Percentiles rank a stretch among this genome's conserved stretches.
These are phyloP conservation scores for Chytriomyces sp. DNA, from an alignment of 192 early-diverging fungal species.

Conservation along the genomic window DNA sequence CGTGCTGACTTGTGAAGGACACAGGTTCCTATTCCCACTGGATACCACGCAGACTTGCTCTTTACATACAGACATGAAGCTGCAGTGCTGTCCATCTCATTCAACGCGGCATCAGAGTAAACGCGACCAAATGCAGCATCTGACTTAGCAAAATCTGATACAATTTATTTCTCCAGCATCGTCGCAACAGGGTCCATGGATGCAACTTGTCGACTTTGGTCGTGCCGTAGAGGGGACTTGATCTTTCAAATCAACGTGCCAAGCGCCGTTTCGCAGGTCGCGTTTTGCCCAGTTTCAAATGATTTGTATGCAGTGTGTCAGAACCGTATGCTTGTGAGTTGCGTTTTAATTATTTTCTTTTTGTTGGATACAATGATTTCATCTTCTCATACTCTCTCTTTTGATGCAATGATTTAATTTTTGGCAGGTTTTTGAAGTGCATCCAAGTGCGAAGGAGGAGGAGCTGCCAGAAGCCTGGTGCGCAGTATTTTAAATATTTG, in stretches of 20 bases:
- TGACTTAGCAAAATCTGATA: neutral
- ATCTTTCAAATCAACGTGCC: constrained; percentile 69
- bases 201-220: constrained; percentile 62
- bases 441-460: constrained; percentile 54
- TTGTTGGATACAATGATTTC: too few relatives aligned
- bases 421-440: constrained; percentile 52
- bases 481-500: neutral
- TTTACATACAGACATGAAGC: constrained; percentile 64
- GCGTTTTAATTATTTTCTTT: too few relatives aligned
- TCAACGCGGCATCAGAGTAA: constrained; percentile 56
- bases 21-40: constrained; percentile 47
- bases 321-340: constrained; percentile 53
- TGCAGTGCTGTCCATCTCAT: constrained; percentile 51
- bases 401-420: too few relatives aligned
- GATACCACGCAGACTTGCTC: constrained; percentile 62
- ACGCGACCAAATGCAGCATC: neutral
- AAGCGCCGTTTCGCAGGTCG: constrained; percentile 44
- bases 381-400: too few relatives aligned
- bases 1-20: too few relatives aligned
- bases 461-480: constrained; percentile 58
- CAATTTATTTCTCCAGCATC: constrained; percentile 38
- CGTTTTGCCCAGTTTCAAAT: constrained; percentile 37
- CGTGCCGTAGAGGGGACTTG: constrained; percentile 57
- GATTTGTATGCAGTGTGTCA: constrained; percentile 50
- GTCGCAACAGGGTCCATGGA: constrained; percentile 64